Base-by-base conservation (phyloP, 2,329 filamentous ascomycete genomes). In the Plectosphaerella cucumerina region DNA sequence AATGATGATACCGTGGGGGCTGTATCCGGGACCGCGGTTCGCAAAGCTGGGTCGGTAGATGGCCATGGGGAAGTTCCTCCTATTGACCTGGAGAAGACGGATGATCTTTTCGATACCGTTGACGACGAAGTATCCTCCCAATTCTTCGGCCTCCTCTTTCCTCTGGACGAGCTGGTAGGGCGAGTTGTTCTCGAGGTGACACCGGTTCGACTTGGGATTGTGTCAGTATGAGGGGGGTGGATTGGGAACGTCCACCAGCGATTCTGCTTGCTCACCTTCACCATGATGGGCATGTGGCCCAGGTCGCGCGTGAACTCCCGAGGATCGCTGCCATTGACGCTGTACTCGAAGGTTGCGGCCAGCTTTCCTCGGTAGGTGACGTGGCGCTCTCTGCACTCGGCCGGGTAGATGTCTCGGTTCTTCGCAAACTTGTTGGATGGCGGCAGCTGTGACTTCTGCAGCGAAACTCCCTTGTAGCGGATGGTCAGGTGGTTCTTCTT, bases 21-120 rank as follows among this genome's bases (percentile, higher is more conserved):
- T 95, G 72, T 97, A 99, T 55, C 89, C 82, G 18, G 86, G 78
- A 35, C 94, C 94, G 73, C 94, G 86, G 62, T 90, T 92, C 57
- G 83, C 81, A 73, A 97, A 99, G 59, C 92, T 96, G 46, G 87
- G 86, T 65, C 94, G 89, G 60, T 90, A 82, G 67, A 97, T 97
- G 44, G 93, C 93, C 82, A 97, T 89, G 47, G 94, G 93, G 64
- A 90, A 97, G 69, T 99, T 99, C 63, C 94, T 82, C 69, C 90
- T 84, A 65, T 91, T 90, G 55, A 97, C 82, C 57, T 96, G 86
- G 56, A 99, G 78, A 75, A 97, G 85, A 65, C 94, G 90, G 61
- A 97, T 91, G 52, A 97, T 83, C 74, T 97, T 97, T 70, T 99
- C 94, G 63, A 92, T 96, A 58, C 94, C 94, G 67, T 99, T 99